Evolutionary conservation across 495 filamentous ascomycete species (phyloP).

Genomic region (Annulohypoxylon moriforme): DNA sequence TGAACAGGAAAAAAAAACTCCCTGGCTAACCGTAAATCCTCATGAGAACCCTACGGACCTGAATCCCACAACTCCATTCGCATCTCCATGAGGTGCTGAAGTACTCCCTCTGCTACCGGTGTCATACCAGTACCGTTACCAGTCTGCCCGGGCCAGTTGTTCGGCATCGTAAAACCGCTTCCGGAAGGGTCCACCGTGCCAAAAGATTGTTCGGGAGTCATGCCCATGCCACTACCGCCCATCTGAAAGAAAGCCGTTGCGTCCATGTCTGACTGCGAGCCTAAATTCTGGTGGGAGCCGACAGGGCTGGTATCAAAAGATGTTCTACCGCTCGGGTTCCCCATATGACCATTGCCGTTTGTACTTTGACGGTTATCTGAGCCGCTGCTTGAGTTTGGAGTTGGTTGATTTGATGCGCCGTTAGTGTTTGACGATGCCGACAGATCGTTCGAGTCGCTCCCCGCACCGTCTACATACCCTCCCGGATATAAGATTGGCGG

Average conservation of each 20-base stretch:
- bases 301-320: slow-evolving; percentile 62
- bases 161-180: slow-evolving; percentile 52
- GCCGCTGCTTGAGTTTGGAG: slow-evolving; percentile 63
- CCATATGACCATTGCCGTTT: slow-evolving; percentile 41
- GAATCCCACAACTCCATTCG: slow-evolving; percentile 58
- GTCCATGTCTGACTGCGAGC: slow-evolving; percentile 49
- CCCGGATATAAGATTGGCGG: slow-evolving; percentile 46
- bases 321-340: slow-evolving; percentile 49
- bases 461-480: slow-evolving; percentile 42
- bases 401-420: slow-evolving; percentile 59
- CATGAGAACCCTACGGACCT: slow-evolving; percentile 40
- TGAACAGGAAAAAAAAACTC: slow-evolving; percentile 48
- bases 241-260: slow-evolving; percentile 52
- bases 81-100: slow-evolving; percentile 61
- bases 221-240: slow-evolving; percentile 45
- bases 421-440: slow-evolving; percentile 53
- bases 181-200: slow-evolving; percentile 49
- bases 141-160: slow-evolving; percentile 53
- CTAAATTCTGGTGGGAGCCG: slow-evolving; percentile 50
- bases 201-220: slow-evolving; percentile 49
- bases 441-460: slow-evolving; percentile 55
- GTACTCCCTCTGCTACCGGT: slow-evolving; percentile 60
- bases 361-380: slow-evolving; percentile 54
- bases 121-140: slow-evolving; percentile 53
- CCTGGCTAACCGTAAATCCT: slow-evolving; percentile 49